These are phyloP conservation scores for Acanthamoeba sp. DNA, from an alignment of 208 protist genomes.

Conservation along the genomic window DNA sequence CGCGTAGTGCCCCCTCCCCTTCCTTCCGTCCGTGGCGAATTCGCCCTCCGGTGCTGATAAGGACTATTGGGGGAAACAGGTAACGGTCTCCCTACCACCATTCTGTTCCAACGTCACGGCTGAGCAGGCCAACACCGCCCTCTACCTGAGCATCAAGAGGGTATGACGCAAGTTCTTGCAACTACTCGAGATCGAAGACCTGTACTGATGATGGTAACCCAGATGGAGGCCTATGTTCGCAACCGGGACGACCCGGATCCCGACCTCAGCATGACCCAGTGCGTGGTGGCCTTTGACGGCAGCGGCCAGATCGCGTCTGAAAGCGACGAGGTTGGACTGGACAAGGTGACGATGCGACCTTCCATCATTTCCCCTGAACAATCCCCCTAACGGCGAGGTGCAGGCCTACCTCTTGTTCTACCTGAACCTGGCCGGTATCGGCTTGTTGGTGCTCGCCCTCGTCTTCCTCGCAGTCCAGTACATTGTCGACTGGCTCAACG, in stretches of 20 bases:
- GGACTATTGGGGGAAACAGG: not conserved
- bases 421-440: not conserved
- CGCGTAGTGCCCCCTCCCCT: not conserved
- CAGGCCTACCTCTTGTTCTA: conserved; percentile 16
- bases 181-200: not conserved
- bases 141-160: conserved; percentile 5
- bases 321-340: not conserved
- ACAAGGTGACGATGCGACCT: not conserved
- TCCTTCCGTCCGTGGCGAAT: no score
- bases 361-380: no score
- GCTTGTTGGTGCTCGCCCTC: not conserved
- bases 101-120: not conserved
- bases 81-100: not conserved
- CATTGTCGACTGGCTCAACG: not conserved
- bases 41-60: no score
- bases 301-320: not conserved
- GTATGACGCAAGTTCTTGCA: not conserved
- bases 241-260: conserved; percentile 26
- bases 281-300: not conserved
- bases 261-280: not conserved
- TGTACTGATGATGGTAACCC: not conserved
- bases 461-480: not conserved
- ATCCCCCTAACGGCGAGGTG: no score
- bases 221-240: conserved; percentile 25
- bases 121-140: conserved; percentile 37